Evolutionary conservation across 805 yeast genomes (phyloP), one percentile per base, ranked within the genome.

Genomic region (Tetrapisispora namnaoensis): DNA sequence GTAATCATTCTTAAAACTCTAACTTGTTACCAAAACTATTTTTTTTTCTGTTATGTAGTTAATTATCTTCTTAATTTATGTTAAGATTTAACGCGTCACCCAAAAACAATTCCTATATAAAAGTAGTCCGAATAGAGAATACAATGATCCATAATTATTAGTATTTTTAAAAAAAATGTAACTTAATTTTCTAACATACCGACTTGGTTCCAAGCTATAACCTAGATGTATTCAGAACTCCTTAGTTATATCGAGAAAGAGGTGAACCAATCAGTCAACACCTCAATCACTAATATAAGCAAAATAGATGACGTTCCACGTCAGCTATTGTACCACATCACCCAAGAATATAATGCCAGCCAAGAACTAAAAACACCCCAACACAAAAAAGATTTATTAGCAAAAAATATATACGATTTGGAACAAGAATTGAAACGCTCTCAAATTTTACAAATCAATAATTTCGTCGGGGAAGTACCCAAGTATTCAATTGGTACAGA

Each of bases 401-500:
- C 53, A 2, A 47, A 49, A 22, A 49, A 48, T 37, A 47, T 62
- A 2, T 52, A 53, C 20, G 54, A 59, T 30, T n/a, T 51, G 17
- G 61, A 60, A 46, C 30, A 49, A 6, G 51, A 53, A 17, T 47
- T 51, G 47, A 55, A 51, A 27, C 22, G 46, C 32, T 43, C 51
- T 6, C 56, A 55, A 48, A 38, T 59, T n/a, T 40, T 50, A 22
- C 47, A 51, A 10, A 52, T 61, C 1, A 51, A 49, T 35, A 58
- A 57, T n/a, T 18, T 46, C 6, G 51, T 60, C 10, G 61, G 62
- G n/a, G 66, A 60, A 42, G 47, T 61, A 34, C 66, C 62, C 2
- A 53, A 52, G 18, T 53, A 59, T 40, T 38, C 53, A 10, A 49
- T 61, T 11, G 64, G 64, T 11, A 51, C 51, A 4, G 57, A 57